Evolutionary conservation across 2,329 filamentous ascomycete genomes (phyloP).

Genomic region (Calonectria crousiana): DNA sequence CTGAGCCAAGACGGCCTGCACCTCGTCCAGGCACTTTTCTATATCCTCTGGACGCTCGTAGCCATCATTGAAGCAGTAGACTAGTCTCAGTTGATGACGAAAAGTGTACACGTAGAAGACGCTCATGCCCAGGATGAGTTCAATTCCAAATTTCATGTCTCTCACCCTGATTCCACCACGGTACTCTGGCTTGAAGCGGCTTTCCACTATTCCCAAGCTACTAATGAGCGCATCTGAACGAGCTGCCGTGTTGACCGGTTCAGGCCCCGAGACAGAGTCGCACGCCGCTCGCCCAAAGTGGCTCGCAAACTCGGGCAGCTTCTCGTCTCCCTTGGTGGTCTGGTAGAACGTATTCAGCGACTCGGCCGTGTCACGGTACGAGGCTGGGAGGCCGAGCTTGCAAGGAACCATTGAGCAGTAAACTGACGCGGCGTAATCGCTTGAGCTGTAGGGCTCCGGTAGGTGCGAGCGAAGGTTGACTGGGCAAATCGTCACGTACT

Average conservation of each 20-base stretch:
- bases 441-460: slow-evolving; percentile 35
- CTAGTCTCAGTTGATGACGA: slow-evolving; percentile 36
- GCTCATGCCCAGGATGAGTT: slow-evolving; percentile 41
- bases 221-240: slow-evolving; percentile 41
- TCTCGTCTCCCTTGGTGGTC: background rate
- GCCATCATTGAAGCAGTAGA: slow-evolving; percentile 43
- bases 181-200: slow-evolving; percentile 10
- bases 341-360: slow-evolving; percentile 20
- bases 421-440: slow-evolving; percentile 10
- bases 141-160: slow-evolving; percentile 37
- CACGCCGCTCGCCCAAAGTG: slow-evolving; percentile 32
- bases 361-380: slow-evolving; percentile 11
- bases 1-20: background rate
- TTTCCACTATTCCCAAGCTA: slow-evolving; percentile 38
- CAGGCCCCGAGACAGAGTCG: slow-evolving; percentile 32
- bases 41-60: slow-evolving; percentile 22
- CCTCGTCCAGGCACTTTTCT: slow-evolving; percentile 3
- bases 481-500: slow-evolving; percentile 39
- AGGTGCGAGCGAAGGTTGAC: slow-evolving; percentile 43
- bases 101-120: slow-evolving; percentile 42
- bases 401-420: slow-evolving; percentile 17
- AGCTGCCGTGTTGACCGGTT: slow-evolving; percentile 32
- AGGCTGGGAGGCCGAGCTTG: background rate
- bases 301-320: slow-evolving; percentile 28
- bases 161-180: background rate